Conservation (phyloP, 768 basidiomycete species). For the Rhizopogon vesiculosus region DNA sequence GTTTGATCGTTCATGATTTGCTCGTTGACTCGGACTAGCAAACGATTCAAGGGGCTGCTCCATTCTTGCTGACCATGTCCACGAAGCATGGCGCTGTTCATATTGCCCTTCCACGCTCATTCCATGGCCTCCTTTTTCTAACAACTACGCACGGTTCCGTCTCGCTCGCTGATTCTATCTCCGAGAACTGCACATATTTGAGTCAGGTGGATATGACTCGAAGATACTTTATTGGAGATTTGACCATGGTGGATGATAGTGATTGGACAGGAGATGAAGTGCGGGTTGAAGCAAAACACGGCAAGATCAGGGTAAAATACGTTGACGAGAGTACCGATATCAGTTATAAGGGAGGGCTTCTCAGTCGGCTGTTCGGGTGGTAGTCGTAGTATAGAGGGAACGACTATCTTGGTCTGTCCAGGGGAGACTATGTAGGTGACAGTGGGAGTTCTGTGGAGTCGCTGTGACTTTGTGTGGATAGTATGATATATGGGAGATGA, state of each 20-base stretch:
- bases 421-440: neutral
- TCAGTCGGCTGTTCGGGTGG: slow-evolving; percentile 15
- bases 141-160: slow-evolving; percentile 15
- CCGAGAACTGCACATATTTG: slow-evolving; percentile 14
- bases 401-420: too few species aligned
- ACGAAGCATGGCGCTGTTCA: slow-evolving; percentile 11
- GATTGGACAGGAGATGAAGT: slow-evolving; percentile 19
- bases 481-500: too few species aligned
- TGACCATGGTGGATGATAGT: slow-evolving; percentile 9
- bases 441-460: neutral
- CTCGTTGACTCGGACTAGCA: slow-evolving; percentile 8
- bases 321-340: slow-evolving; percentile 8
- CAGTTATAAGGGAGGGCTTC: slow-evolving; percentile 9
- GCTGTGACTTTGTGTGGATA: neutral
- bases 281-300: slow-evolving; percentile 12
- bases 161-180: slow-evolving; percentile 8
- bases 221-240: slow-evolving; percentile 23
- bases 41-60: slow-evolving; percentile 6
- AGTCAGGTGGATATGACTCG: slow-evolving; percentile 13
- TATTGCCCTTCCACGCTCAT: slow-evolving; percentile 15
- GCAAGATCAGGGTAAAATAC: slow-evolving; percentile 16
- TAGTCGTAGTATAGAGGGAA: neutral
- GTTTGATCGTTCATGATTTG: neutral
- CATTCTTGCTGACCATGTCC: slow-evolving; percentile 12
- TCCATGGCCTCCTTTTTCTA: slow-evolving; percentile 15